Percentiles rank a stretch among this genome's conserved stretches.
Conservation (phyloP, 371 early-diverging fungal genomes). For the Syncephalastrum racemosum region DNA sequence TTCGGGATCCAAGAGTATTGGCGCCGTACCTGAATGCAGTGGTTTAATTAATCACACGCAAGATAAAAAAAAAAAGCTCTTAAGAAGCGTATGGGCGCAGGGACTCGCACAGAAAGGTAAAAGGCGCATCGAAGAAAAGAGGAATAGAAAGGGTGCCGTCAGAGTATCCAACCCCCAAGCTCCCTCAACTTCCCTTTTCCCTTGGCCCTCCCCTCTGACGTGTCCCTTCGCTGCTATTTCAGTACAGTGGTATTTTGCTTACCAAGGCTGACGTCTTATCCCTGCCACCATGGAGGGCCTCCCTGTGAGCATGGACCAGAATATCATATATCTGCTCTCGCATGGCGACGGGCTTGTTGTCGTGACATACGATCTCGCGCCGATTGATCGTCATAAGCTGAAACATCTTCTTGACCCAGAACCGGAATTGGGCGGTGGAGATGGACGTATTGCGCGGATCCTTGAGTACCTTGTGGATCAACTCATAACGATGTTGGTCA, state of each 20-base stretch:
- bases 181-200: neutral
- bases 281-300: slow-evolving; percentile 63
- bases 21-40: slow-evolving; percentile 44
- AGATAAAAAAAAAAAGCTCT: neutral
- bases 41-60: neutral
- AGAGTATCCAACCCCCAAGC: neutral
- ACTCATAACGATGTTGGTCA: slow-evolving; percentile 48
- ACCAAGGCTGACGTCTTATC: slow-evolving; percentile 68
- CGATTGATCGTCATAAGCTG: slow-evolving; percentile 35
- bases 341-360: slow-evolving; percentile 60
- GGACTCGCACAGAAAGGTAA: neutral
- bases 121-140: neutral
- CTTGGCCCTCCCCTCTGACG: neutral
- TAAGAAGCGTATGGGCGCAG: neutral
- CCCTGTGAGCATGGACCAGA: slow-evolving; percentile 54
- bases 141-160: neutral
- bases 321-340: slow-evolving; percentile 59
- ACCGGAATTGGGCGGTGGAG: slow-evolving; percentile 65
- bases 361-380: slow-evolving; percentile 51
- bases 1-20: slow-evolving; percentile 63
- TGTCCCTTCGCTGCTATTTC: no score
- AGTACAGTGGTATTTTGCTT: slow-evolving; percentile 4
- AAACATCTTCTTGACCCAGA: slow-evolving; percentile 72
- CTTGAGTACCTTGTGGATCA: slow-evolving; percentile 56
- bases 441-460: slow-evolving; percentile 64